Evolutionary conservation across 2,329 filamentous ascomycete species (phyloP).

Genomic region (Ophiostoma novo-ulmi): DNA sequence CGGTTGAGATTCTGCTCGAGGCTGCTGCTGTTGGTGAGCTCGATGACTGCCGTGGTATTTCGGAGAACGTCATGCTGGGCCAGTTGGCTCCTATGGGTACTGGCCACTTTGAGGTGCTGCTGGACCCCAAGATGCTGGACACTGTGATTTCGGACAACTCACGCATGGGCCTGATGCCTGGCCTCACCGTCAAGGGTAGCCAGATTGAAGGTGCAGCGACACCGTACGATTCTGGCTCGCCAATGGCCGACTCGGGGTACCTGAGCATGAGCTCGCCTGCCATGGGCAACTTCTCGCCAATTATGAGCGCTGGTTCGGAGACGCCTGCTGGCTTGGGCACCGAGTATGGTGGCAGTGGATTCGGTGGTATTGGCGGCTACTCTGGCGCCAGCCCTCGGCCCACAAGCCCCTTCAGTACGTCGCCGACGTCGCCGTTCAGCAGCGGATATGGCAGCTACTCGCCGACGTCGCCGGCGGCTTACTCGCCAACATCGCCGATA

Average conservation of each 20-base stretch:
- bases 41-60: slow-evolving; percentile 96
- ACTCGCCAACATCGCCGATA: slow-evolving; percentile 72
- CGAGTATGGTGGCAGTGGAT: slow-evolving; percentile 52
- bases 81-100: slow-evolving; percentile 97
- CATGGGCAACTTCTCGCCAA: slow-evolving; percentile 67
- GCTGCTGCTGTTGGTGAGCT: slow-evolving; percentile 91
- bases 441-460: slow-evolving; percentile 59
- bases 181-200: slow-evolving; percentile 69
- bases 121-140: slow-evolving; percentile 93
- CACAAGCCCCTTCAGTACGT: slow-evolving; percentile 72
- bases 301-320: slow-evolving; percentile 69
- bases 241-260: slow-evolving; percentile 63
- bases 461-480: slow-evolving; percentile 69
- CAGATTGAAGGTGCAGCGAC: slow-evolving; percentile 81
- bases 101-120: slow-evolving; percentile 86
- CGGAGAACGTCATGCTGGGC: slow-evolving; percentile 97
- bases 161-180: slow-evolving; percentile 74
- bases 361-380: slow-evolving; percentile 46
- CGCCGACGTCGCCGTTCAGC: slow-evolving; percentile 61
- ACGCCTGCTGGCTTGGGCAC: slow-evolving; percentile 60
- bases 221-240: slow-evolving; percentile 85
- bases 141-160: slow-evolving; percentile 92
- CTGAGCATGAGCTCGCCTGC: slow-evolving; percentile 59
- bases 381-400: slow-evolving; percentile 62
- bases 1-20: slow-evolving; percentile 94